Conservation (phyloP, 768 basidiomycete genomes). For the Suillus subluteus region DNA sequence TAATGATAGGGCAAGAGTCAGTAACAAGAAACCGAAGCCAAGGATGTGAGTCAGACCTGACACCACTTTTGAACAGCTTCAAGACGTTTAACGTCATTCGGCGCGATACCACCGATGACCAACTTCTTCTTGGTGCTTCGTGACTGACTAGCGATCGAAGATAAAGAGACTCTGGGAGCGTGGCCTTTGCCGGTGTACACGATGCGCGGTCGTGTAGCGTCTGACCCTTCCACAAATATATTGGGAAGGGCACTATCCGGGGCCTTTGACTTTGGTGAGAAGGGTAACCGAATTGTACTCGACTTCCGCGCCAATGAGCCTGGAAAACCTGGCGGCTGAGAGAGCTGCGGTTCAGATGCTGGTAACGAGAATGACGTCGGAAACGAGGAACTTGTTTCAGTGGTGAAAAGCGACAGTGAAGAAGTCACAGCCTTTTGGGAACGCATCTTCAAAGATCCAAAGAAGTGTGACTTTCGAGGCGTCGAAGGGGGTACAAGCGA, state of each 20-base stretch:
- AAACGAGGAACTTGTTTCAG: constrained; percentile 29
- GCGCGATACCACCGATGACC: constrained; percentile 69
- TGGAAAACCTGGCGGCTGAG: constrained; percentile 37
- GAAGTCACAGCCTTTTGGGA: constrained; percentile 28
- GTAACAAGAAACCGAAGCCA: not conserved
- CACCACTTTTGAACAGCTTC: constrained; percentile 78
- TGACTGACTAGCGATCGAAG: constrained; percentile 38
- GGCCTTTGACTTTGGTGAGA: constrained; percentile 25
- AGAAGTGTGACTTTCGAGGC: constrained; percentile 37
- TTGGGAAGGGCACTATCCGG: constrained; percentile 17
- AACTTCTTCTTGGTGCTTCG: constrained; percentile 59
- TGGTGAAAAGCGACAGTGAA: constrained; percentile 40
- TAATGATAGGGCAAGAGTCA: constrained; percentile 28
- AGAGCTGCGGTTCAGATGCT: constrained; percentile 42
- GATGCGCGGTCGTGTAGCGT: constrained; percentile 32
- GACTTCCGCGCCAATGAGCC: constrained; percentile 35
- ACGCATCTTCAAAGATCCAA: constrained; percentile 36
- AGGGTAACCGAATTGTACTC: constrained; percentile 36
- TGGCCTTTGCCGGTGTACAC: constrained; percentile 30
- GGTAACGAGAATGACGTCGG: constrained; percentile 44
- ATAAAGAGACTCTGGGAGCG: constrained; percentile 33
- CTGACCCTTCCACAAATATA: constrained; percentile 31
- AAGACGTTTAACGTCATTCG: constrained; percentile 61
- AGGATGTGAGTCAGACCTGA: constrained; percentile 48
- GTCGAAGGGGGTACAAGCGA: constrained; percentile 44